A percentile compares a stretch with the other conserved stretches of the same genome.
These are phyloP conservation scores for Sclerotinia nivalis DNA, from an alignment of 2,329 filamentous ascomycete species.

Conservation along the genomic window DNA sequence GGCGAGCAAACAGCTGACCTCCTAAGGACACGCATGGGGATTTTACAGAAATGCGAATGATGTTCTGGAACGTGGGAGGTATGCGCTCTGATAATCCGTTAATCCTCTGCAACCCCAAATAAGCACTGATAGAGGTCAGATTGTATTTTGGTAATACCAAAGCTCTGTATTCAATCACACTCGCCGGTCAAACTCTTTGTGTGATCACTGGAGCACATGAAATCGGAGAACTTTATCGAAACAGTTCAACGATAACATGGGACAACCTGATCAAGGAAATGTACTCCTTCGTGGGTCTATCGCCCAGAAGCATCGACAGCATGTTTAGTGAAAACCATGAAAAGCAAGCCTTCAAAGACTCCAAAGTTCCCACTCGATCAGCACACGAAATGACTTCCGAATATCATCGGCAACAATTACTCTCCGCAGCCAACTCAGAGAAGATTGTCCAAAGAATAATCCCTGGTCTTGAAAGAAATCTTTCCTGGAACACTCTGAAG, in stretches of 20 bases:
- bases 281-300: background rate
- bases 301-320: background rate
- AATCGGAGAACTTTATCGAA: background rate
- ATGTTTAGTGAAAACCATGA: background rate
- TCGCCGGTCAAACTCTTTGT: background rate
- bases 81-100: background rate
- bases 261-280: background rate
- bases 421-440: background rate
- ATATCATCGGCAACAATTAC: slow-evolving; percentile 2
- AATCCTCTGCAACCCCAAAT: too few species aligned
- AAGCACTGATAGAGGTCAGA: background rate
- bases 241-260: background rate
- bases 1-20: background rate
- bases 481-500: slow-evolving; percentile 4
- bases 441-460: background rate
- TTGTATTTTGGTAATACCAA: background rate
- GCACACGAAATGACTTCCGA: slow-evolving; percentile 1
- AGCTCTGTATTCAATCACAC: background rate
- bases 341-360: background rate
- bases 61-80: background rate
- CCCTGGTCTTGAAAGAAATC: background rate
- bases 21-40: background rate
- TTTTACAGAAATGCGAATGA: background rate
- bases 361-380: background rate
- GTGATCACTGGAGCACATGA: background rate